phyloP scores from a whole-genome alignment of 129 eudicot species.

The Solidago caesia region DNA sequence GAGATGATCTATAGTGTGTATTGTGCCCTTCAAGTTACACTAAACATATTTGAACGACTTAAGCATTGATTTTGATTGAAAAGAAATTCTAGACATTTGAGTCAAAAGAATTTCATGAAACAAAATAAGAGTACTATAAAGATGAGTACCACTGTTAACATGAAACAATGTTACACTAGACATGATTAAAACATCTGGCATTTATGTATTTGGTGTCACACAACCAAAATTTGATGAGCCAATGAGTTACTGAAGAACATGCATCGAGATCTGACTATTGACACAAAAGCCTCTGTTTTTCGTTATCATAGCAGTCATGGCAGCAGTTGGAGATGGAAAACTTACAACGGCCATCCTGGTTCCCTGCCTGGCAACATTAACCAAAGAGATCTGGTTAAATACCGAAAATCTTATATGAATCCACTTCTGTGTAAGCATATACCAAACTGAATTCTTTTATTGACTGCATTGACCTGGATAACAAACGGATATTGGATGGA shows the following conservation, averaged over 20 bases:
- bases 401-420: background rate
- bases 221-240: slow-evolving; percentile 10
- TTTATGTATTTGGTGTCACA: background rate
- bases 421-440: background rate
- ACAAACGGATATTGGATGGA: slow-evolving; percentile 39
- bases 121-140: background rate
- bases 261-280: slow-evolving; percentile 56
- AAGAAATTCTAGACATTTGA: background rate
- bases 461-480: slow-evolving; percentile 39
- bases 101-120: background rate
- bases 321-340: slow-evolving; percentile 56
- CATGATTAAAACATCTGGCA: slow-evolving; percentile 1
- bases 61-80: background rate
- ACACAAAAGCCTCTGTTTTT: slow-evolving; percentile 61
- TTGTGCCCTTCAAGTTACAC: too few species aligned
- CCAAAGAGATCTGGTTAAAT: background rate
- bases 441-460: background rate
- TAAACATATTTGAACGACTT: too few species aligned
- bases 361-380: slow-evolving; percentile 45
- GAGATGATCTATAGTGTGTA: too few species aligned
- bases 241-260: slow-evolving; percentile 52
- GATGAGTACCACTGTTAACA: slow-evolving; percentile 7
- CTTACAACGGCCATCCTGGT: slow-evolving; percentile 47
- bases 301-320: slow-evolving; percentile 63
- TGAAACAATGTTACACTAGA: background rate